Base-by-base conservation (phyloP, 805 yeast genomes). In the Metschnikowia cerradonensis region DNA sequence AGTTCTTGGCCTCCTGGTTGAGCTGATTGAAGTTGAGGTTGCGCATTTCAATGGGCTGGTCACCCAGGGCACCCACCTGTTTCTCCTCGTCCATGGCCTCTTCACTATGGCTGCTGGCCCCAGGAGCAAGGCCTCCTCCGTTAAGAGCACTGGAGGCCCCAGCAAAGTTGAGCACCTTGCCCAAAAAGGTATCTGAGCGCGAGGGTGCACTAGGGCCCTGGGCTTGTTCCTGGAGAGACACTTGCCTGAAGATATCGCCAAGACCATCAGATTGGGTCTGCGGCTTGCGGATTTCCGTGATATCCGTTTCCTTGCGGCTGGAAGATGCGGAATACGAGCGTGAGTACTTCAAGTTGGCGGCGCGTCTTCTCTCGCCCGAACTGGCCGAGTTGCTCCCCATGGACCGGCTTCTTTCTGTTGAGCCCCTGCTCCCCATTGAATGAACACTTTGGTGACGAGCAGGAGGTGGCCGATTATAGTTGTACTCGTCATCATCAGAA, bases 1-100 rank as follows among this genome's bases (percentile, higher is more conserved):
- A 69, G 31, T 76, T 76, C 47, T 73, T 72, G 1, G 88, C 89
- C 54, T 83, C 84, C 35, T 73, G 70, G 26, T 73, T 72, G 32
- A 78, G 65, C 32, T 70, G 66, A 3, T 68, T 75, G 36, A 74
- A 71, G 43, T 75, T 73, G 42, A 81, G 54, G 22, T 67, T 69
- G 15, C 67, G 67, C 71, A 79, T 59, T 51, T 79, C 82, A 11
- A 80, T 70, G n/a, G 69, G 67, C 41, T 70, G 70, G 17, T 65
- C 66, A 4, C 57, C 58, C n/a, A 56, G 50, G 22, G 48, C 50
- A 6, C 56, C 57, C 1, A 56, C 57, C 31, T 48, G 52, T 36
- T 58, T 55, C 31, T 65, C 68, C 44, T 62, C 67, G 41, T 66
- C 69, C 19, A 50, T 23, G 1, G 45, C 40, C 19, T 53, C 59